Conservation (phyloP, 2,329 filamentous ascomycete species). For the Fusarium pseudograminearum region DNA sequence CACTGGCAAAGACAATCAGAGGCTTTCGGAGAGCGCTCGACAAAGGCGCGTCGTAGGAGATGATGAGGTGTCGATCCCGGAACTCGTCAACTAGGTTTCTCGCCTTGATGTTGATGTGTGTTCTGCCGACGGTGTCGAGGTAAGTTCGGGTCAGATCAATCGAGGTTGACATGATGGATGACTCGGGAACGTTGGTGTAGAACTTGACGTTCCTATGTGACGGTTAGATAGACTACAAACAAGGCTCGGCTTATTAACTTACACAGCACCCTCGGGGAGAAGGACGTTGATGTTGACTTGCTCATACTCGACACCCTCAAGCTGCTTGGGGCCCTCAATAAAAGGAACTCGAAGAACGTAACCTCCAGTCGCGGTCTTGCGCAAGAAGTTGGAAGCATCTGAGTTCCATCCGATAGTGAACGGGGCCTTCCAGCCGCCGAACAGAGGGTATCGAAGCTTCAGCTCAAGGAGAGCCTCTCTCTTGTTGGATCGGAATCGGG, state of each 20-base stretch:
- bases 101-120: conserved; percentile 81
- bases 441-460: conserved; percentile 95
- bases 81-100: conserved; percentile 92
- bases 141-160: conserved; percentile 83
- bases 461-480: conserved; percentile 88
- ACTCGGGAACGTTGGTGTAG: conserved; percentile 76
- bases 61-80: conserved; percentile 83
- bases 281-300: conserved; percentile 83
- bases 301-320: conserved; percentile 88
- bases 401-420: conserved; percentile 98
- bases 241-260: conserved; percentile 55
- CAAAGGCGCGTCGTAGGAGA: conserved; percentile 88
- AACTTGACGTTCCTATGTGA: conserved; percentile 81
- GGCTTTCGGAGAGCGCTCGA: conserved; percentile 86
- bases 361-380: conserved; percentile 73
- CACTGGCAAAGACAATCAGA: conserved; percentile 79
- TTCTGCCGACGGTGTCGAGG: conserved; percentile 92
- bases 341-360: conserved; percentile 93
- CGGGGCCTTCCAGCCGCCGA: conserved; percentile 97
- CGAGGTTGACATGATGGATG: conserved; percentile 68
- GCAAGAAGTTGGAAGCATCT: conserved; percentile 80
- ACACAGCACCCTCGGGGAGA: conserved; percentile 91
- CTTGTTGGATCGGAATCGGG: conserved; percentile 81
- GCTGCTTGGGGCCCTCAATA: conserved; percentile 88
- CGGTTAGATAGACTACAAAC: conserved; percentile 47